Evolutionary conservation across 1,284 basidiomycete species (phyloP), one percentile per base, ranked within the genome.

Genomic region (Malassezia cuniculi): DNA sequence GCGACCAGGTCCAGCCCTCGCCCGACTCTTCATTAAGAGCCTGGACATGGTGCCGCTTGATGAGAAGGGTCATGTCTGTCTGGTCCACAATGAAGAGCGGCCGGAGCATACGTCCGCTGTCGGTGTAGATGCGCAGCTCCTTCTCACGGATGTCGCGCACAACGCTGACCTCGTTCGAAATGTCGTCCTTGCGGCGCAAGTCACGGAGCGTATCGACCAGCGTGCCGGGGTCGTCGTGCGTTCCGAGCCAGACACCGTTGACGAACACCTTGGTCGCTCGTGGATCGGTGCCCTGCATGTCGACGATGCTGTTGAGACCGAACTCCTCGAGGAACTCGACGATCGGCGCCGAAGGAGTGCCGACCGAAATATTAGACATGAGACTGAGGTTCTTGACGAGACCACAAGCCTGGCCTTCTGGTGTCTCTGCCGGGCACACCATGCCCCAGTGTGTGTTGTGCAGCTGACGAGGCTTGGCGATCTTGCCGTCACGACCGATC

Each of bases 381-480:
- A 97, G 78, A 7, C 90, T 85, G 47, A 99, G 72, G 70, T 99
- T 97, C 74, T 99, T 97, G 70, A 97, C 93, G 31, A 97, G 76
- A 71, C 90, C 90, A 72, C 90, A 99, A 48, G 90, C 93, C 69
- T 97, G 90, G 40, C 90, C 90, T 80, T 99, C 90, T 6, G 90
- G 90, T 9, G 90, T 99, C 70, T 99, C 90, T 34, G 93, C 93
- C 28, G 90, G 93, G 31, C 62, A 65, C 9, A 99, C 90, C 87
- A 97, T 94, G 31, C 90, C 90, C 90, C 90, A 99, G 66, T 99
- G 90, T 2, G 93, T 95, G 68, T 97, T 97, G 71, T 99, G 93
- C 41, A 99, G 74, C 65, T 97, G 93, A 63, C 93, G 90, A 36
- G 93, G 93, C 69, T 97, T 97, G 36, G 93, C 90, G 44, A 97